Conservation (phyloP, 1,139 yeast genomes). For the Yamadazyma spencermartinsiae region DNA sequence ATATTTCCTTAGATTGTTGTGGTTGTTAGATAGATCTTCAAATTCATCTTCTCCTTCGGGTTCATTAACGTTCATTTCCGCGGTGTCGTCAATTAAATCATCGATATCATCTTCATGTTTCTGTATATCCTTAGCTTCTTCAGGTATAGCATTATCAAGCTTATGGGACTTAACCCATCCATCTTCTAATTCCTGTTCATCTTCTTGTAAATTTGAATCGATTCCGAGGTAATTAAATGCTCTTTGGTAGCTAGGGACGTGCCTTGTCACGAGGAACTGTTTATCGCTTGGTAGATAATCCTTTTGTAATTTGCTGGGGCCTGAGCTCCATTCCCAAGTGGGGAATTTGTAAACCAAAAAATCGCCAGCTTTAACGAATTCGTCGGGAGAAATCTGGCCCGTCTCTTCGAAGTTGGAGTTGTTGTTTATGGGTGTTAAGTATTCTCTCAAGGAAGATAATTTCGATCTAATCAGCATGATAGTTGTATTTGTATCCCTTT, state of each 20-base stretch:
- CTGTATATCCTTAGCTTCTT: slow-evolving; percentile 10
- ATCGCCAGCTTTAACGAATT: slow-evolving; percentile 91
- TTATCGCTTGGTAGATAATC: slow-evolving; percentile 82
- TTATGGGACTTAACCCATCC: slow-evolving; percentile 56
- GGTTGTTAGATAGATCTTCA: slow-evolving; percentile 33
- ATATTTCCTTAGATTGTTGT: slow-evolving; percentile 61
- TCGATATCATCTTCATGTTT: slow-evolving; percentile 39
- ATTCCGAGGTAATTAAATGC: slow-evolving; percentile 59
- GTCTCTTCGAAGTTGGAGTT: slow-evolving; percentile 78
- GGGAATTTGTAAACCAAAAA: slow-evolving; percentile 88
- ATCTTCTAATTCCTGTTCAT: slow-evolving; percentile 45
- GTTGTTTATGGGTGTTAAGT: slow-evolving; percentile 86
- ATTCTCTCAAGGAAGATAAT: slow-evolving; percentile 83
- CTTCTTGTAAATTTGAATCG: slow-evolving; percentile 31
- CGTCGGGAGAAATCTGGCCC: slow-evolving; percentile 94
- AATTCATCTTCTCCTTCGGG: slow-evolving; percentile 35
- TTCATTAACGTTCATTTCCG: slow-evolving; percentile 26
- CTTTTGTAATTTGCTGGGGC: slow-evolving; percentile 60
- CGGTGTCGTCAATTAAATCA: slow-evolving; percentile 41
- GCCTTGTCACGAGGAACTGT: slow-evolving; percentile 82
- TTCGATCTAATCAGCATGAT: slow-evolving; percentile 60
- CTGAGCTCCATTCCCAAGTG: slow-evolving; percentile 92
- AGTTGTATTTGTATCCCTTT: neutral
- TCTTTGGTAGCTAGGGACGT: slow-evolving; percentile 82
- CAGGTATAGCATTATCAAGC: slow-evolving; percentile 5